Evolutionary conservation across 495 filamentous ascomycete genomes (phyloP).

Genomic region (Evernia prunastri): DNA sequence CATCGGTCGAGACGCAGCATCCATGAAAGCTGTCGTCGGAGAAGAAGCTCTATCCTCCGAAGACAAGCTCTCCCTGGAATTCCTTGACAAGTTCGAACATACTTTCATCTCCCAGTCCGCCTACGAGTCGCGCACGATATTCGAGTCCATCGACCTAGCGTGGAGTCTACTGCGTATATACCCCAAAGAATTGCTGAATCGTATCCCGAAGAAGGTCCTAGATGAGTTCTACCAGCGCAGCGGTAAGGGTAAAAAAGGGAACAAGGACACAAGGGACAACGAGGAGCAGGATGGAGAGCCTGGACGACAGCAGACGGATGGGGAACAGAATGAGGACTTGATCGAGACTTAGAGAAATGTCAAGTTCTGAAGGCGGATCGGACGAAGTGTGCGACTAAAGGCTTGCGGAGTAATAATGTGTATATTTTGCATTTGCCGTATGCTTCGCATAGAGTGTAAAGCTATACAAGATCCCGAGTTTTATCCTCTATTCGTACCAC

Average conservation of each 20-base stretch:
- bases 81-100: constrained; percentile 95
- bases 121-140: constrained; percentile 85
- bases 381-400: not conserved
- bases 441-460: constrained; percentile 4
- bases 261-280: constrained; percentile 69
- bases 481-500: not conserved
- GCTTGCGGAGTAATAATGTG: not conserved
- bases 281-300: constrained; percentile 47
- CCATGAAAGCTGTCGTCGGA: constrained; percentile 99
- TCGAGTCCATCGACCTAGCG: constrained; percentile 87
- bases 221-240: constrained; percentile 86
- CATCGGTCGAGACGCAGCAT: constrained; percentile 91
- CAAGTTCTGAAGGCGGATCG: not conserved
- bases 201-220: constrained; percentile 88
- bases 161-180: constrained; percentile 96
- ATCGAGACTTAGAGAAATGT: constrained; percentile 21
- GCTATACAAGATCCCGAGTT: not conserved
- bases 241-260: constrained; percentile 52
- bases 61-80: constrained; percentile 96
- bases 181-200: constrained; percentile 94
- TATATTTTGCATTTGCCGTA: not conserved
- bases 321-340: constrained; percentile 25
- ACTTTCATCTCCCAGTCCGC: constrained; percentile 86
- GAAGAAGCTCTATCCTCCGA: constrained; percentile 93
- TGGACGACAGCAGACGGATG: constrained; percentile 33